Conservation (phyloP, 1,284 basidiomycete species). For the Entoloma clypeatum region DNA sequence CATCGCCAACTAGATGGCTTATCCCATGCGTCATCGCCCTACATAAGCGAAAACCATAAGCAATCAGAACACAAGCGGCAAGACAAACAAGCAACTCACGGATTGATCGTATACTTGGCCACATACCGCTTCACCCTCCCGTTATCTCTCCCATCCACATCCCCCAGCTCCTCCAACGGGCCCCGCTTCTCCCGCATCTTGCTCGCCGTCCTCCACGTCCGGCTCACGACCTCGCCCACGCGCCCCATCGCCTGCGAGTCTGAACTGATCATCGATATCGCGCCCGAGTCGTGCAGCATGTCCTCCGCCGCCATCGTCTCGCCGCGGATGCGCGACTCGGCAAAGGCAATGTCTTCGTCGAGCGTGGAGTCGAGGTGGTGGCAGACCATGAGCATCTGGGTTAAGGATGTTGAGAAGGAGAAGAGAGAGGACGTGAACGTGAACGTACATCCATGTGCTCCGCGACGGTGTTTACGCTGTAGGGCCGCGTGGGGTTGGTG, state of each 20-base stretch:
- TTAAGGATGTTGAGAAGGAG: not conserved
- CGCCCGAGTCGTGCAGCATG: constrained; percentile 90
- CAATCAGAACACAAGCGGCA: not conserved
- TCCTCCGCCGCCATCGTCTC: constrained; percentile 99
- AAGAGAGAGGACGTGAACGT: not conserved
- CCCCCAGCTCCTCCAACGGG: constrained; percentile 60
- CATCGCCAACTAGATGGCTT: constrained; percentile 81
- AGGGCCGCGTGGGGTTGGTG: constrained; percentile 96
- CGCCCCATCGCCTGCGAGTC: constrained; percentile 98
- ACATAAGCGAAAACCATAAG: constrained; percentile 2
- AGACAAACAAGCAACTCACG: constrained; percentile 52
- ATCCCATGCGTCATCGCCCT: constrained; percentile 96
- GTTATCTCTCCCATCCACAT: constrained; percentile 75
- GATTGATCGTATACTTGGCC: constrained; percentile 97
- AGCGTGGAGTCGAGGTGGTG: constrained; percentile 89
- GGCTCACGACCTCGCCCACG: constrained; percentile 89
- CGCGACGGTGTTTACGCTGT: constrained; percentile 88
- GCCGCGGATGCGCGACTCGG: constrained; percentile 94
- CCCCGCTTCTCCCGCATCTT: constrained; percentile 88
- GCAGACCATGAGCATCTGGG: constrained; percentile 95
- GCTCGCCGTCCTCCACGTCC: constrained; percentile 96
- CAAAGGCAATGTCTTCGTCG: constrained; percentile 93
- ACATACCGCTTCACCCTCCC: constrained; percentile 96
- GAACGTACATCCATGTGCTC: constrained; percentile 89
- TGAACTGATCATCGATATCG: constrained; percentile 94